Evolutionary conservation across 768 basidiomycete genomes (phyloP).

Genomic region (Symmetrospora coprosmae): DNA sequence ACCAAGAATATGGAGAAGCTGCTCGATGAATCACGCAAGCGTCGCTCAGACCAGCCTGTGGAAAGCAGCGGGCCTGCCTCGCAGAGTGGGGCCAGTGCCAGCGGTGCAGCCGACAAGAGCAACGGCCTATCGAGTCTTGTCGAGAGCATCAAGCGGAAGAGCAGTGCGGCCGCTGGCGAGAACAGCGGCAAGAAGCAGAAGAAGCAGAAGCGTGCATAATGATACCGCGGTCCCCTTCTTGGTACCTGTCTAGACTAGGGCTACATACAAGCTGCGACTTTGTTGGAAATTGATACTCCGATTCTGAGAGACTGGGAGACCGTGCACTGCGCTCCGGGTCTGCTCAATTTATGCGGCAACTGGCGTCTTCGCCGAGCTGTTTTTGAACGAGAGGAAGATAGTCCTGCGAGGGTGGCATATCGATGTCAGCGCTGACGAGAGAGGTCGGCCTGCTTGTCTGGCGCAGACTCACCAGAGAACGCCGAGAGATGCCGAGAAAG

Average conservation of each 20-base stretch:
- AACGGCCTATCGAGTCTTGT: conserved; percentile 52
- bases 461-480: neutral
- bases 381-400: conserved; percentile 2
- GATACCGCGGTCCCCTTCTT: neutral
- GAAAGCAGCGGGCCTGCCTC: conserved; percentile 22
- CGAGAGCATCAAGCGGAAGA: conserved; percentile 76
- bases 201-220: conserved; percentile 15
- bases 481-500: conserved; percentile 5
- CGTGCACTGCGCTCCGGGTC: too few relatives aligned
- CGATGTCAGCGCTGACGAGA: too few relatives aligned
- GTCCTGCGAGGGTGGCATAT: neutral
- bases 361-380: too few relatives aligned
- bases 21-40: conserved; percentile 64
- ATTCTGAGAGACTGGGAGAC: too few relatives aligned
- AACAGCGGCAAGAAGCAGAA: conserved; percentile 27
- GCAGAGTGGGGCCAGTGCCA: conserved; percentile 34
- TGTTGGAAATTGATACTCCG: too few relatives aligned
- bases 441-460: too few relatives aligned
- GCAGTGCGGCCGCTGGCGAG: conserved; percentile 31
- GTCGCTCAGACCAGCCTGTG: conserved; percentile 37
- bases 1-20: conserved; percentile 78
- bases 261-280: too few relatives aligned
- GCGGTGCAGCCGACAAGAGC: conserved; percentile 18
- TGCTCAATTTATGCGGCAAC: too few relatives aligned
- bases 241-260: too few relatives aligned